A percentile compares a stretch with the other conserved stretches of the same genome.
phyloP scores from a whole-genome alignment of 2,329 filamentous ascomycete species.

The Endocalyx cinctus region DNA sequence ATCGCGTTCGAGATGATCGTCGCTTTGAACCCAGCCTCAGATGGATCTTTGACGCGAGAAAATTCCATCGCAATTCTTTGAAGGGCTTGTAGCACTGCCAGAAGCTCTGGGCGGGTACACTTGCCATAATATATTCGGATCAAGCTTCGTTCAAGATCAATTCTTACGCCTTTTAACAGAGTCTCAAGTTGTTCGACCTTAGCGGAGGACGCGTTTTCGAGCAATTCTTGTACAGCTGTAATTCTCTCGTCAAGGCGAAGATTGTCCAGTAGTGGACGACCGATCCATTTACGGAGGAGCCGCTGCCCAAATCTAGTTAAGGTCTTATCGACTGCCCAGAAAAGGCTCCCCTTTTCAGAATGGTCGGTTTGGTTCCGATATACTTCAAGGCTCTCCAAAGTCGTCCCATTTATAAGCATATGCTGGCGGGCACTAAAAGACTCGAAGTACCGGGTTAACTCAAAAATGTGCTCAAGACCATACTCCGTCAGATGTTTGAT shows the following conservation, averaged over 20 bases:
- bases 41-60: conserved; percentile 56
- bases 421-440: conserved; percentile 91
- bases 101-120: conserved; percentile 82
- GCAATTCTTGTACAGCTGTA: conserved; percentile 80
- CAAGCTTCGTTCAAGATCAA: conserved; percentile 86
- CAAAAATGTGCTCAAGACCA: conserved; percentile 89
- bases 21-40: conserved; percentile 69
- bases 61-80: conserved; percentile 79
- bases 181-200: conserved; percentile 69
- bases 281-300: conserved; percentile 90
- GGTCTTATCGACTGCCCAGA: conserved; percentile 94
- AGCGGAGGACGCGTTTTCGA: conserved; percentile 59
- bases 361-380: conserved; percentile 93
- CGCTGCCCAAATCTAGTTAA: conserved; percentile 84
- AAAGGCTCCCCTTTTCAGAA: conserved; percentile 77
- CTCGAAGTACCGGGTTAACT: conserved; percentile 94
- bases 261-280: conserved; percentile 78
- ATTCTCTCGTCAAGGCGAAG: conserved; percentile 71
- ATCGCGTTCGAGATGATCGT: conserved; percentile 66
- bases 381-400: conserved; percentile 86
- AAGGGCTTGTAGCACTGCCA: conserved; percentile 78
- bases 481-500: conserved; percentile 90
- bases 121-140: conserved; percentile 98
- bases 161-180: conserved; percentile 66
- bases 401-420: conserved; percentile 95